Base-by-base conservation (phyloP, 257 asterid species). In the Fraxinus anomala region DNA sequence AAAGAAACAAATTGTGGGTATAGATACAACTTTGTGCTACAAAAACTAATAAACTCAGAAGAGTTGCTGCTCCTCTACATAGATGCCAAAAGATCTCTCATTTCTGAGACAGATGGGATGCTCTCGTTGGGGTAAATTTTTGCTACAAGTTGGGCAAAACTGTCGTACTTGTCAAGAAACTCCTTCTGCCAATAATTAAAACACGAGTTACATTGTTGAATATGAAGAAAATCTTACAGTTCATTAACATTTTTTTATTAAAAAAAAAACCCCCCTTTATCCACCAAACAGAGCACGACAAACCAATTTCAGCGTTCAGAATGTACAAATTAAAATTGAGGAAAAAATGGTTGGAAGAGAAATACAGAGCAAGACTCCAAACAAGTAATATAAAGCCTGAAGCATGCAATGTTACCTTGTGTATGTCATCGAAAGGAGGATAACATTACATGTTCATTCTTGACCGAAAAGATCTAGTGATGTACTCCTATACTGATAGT, bases 101-200 rank as follows among this genome's bases (percentile, higher is more conserved):
- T 91, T 70, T 96, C 98, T 13, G 81, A 26, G 73, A 88, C 96
- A 1, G 90, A 78, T 68, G 97, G 98, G 74, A 93, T 87, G 79
- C 76, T 89, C 89, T 93, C 99, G 2, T 89, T 76, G 26, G 97
- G 97, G 88, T 96, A 96, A 77, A 93, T 80, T 84, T 88, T 96
- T 11, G 87, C 84, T 66, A 93, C 97, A 67, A 96, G 91, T 73
- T 91, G 97, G 24, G 88, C 91, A 86, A 96, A 96, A 61, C 94
- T 90, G 49, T 85, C 92, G 26, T 96, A 96, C 88, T 96, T 96
- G 86, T 92, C 97, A 24, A 96, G 91, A 78, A 96, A 96, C 85
- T 96, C 99, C 78, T 89, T 86, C 99, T 93, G 97, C 85, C 81
- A 70, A 49, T 42, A 42, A 37, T 65, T 17, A 77, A 13, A 80